phyloP scores from a whole-genome alignment of 2,329 filamentous ascomycete species.

The Botryosphaeria agaves region DNA sequence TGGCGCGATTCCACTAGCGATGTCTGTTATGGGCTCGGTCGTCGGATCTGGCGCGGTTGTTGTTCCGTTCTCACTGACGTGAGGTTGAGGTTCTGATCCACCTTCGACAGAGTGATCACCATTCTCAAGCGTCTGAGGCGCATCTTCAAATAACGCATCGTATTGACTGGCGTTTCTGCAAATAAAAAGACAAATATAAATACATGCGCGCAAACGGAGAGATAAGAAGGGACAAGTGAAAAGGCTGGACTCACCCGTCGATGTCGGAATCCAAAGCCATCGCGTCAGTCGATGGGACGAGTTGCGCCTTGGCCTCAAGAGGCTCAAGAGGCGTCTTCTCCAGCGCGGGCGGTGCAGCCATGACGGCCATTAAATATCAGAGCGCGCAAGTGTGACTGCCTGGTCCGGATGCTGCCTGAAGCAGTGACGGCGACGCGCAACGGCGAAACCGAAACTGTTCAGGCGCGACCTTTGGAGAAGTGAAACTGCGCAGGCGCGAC shows the following conservation, averaged over 20 bases:
- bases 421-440: too few relatives aligned
- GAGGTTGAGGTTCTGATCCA: background rate
- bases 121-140: constrained; percentile 3
- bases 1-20: constrained; percentile 24
- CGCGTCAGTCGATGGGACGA: constrained; percentile 26
- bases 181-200: constrained; percentile 8
- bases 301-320: constrained; percentile 34
- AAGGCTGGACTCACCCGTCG: constrained; percentile 39
- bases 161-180: constrained; percentile 11
- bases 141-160: constrained; percentile 17
- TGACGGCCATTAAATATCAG: constrained; percentile 19
- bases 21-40: constrained; percentile 10
- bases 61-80: background rate
- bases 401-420: too few relatives aligned
- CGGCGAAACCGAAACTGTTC: too few relatives aligned
- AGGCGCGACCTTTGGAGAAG: too few relatives aligned
- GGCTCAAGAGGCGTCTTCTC: constrained; percentile 19
- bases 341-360: constrained; percentile 15
- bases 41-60: background rate
- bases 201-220: constrained; percentile 1
- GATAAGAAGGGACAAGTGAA: constrained; percentile 7
- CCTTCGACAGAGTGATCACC: background rate
- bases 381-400: too few relatives aligned
- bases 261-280: constrained; percentile 36
- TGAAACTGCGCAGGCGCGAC: too few relatives aligned